These are phyloP conservation scores for Aspergillus vadensis DNA, from an alignment of 2,329 filamentous ascomycete species.

Conservation along the genomic window DNA sequence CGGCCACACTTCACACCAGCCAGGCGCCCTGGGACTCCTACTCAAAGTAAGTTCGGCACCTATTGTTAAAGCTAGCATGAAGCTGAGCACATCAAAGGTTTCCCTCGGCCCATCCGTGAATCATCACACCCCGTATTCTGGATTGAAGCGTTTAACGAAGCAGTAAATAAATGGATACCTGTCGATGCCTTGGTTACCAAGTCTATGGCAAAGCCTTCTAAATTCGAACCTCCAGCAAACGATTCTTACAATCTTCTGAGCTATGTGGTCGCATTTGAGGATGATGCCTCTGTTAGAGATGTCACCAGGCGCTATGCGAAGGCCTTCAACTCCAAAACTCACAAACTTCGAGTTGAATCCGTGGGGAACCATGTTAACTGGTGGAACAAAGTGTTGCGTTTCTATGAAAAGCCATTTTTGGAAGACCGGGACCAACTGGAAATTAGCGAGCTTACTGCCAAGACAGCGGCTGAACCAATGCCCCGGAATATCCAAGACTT, in stretches of 20 bases:
- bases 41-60: conserved; percentile 22
- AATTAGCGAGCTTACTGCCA: conserved; percentile 70
- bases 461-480: conserved; percentile 77
- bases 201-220: conserved; percentile 72
- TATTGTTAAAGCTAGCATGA: not conserved
- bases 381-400: conserved; percentile 53
- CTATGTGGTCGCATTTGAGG: conserved; percentile 85
- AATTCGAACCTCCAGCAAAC: conserved; percentile 78
- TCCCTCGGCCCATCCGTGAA: conserved; percentile 59
- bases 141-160: conserved; percentile 87
- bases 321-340: conserved; percentile 86
- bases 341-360: conserved; percentile 74
- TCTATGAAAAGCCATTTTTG: conserved; percentile 46
- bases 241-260: conserved; percentile 75
- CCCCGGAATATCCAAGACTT: conserved; percentile 84
- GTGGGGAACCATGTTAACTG: conserved; percentile 59
- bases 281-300: conserved; percentile 75
- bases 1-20: conserved; percentile 38
- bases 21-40: conserved; percentile 21
- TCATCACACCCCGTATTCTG: conserved; percentile 85
- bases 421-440: conserved; percentile 81
- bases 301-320: conserved; percentile 87
- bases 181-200: conserved; percentile 82
- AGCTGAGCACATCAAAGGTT: conserved; percentile 29
- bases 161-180: conserved; percentile 87